Percentiles rank a stretch among this genome's conserved stretches.
These are phyloP conservation scores for Nitzschia sp. DNA, from an alignment of 108 stramenopile genomes.

Conservation along the genomic window DNA sequence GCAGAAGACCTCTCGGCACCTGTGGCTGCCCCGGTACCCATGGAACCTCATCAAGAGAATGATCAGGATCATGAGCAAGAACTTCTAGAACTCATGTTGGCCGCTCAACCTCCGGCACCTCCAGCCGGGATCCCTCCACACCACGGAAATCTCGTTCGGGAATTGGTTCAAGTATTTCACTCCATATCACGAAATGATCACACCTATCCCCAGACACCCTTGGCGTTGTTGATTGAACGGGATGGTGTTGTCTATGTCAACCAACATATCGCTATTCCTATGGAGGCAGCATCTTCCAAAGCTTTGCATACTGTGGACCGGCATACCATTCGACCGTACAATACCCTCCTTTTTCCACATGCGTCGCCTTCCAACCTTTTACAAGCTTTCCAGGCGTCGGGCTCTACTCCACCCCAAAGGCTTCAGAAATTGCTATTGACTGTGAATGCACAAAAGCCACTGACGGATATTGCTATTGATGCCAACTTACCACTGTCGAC, in stretches of 20 bases:
- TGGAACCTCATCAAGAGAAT: conserved; percentile 3
- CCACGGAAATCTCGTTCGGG: conserved; percentile 75
- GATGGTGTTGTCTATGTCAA: conserved; percentile 78
- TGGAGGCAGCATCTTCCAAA: conserved; percentile 49
- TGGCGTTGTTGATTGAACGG: conserved; percentile 47
- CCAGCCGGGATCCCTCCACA: conserved; percentile 10
- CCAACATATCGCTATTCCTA: conserved; percentile 73
- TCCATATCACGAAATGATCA: conserved; percentile 59
- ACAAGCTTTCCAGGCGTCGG: conserved; percentile 41
- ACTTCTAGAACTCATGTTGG: conserved; percentile 69
- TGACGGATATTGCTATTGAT: conserved; percentile 70
- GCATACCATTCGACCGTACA: conserved; percentile 54
- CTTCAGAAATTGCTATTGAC: conserved; percentile 59
- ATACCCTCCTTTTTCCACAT: conserved; percentile 78
- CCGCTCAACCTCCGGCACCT: conserved; percentile 34
- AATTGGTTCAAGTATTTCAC: conserved; percentile 71
- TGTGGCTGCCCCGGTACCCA: background rate
- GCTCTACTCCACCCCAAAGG: conserved; percentile 40
- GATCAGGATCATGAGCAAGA: conserved; percentile 66
- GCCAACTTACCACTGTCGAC: conserved; percentile 59
- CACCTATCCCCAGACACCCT: conserved; percentile 40
- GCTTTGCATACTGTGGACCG: conserved; percentile 2
- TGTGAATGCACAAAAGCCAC: conserved; percentile 59
- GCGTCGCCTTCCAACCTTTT: conserved; percentile 67
- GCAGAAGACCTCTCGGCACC: conserved; percentile 1